Evolutionary conservation across 192 early-diverging fungal species (phyloP).

Genomic region (Lobosporangium transversale): DNA sequence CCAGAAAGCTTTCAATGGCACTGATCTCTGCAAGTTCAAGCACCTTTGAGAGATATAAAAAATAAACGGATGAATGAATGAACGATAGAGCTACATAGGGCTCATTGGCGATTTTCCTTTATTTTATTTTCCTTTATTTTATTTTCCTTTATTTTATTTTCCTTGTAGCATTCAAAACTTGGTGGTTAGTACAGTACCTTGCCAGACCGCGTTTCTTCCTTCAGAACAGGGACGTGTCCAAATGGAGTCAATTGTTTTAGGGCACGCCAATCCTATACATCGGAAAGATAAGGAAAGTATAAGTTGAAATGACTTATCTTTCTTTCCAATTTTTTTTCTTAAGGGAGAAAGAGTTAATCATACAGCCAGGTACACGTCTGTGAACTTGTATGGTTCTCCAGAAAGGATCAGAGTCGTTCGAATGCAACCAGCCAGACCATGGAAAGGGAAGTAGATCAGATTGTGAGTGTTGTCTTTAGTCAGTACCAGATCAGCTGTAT

Average conservation of each 20-base stretch:
- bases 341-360: too few species aligned
- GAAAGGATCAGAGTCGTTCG: slow-evolving; percentile 10
- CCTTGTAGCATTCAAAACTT: too few species aligned
- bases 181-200: too few species aligned
- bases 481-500: slow-evolving; percentile 2
- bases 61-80: not conserved
- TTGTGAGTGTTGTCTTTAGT: slow-evolving; percentile 32
- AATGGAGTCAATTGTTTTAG: slow-evolving; percentile 56
- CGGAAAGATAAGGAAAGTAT: not conserved
- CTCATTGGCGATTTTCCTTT: not conserved
- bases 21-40: slow-evolving; percentile 40
- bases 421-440: slow-evolving; percentile 29
- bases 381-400: slow-evolving; percentile 26
- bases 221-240: slow-evolving; percentile 62
- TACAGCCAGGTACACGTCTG: too few species aligned
- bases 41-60: not conserved
- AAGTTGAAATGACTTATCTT: too few species aligned
- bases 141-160: too few species aligned
- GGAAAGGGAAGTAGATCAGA: slow-evolving; percentile 39
- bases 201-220: slow-evolving; percentile 31
- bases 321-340: too few species aligned
- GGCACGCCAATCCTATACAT: slow-evolving; percentile 48
- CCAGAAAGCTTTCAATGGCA: slow-evolving; percentile 21
- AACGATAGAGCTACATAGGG: not conserved
- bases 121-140: not conserved